These are phyloP conservation scores for Penicillium sp. DNA, from an alignment of 2,329 filamentous ascomycete species.

Conservation along the genomic window DNA sequence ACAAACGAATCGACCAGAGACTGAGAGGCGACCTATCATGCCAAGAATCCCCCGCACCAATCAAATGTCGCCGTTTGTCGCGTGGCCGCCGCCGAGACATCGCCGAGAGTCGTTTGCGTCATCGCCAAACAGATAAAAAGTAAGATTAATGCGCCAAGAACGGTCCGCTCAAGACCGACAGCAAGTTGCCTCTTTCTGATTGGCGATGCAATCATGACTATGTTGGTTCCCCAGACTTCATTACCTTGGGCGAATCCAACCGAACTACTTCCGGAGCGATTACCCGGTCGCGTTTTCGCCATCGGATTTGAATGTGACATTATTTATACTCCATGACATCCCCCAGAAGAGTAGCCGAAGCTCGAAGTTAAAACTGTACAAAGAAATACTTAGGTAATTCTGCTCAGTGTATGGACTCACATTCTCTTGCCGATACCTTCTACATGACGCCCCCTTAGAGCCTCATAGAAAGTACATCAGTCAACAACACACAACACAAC, in stretches of 20 bases:
- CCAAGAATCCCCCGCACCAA: conserved; percentile 14
- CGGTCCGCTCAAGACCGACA: conserved; percentile 10
- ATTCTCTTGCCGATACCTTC: conserved; percentile 33
- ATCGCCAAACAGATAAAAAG: conserved; percentile 8
- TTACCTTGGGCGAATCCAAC: neutral
- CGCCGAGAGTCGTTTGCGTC: conserved; percentile 29
- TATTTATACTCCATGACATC: conserved; percentile 21
- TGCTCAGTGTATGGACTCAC: conserved; percentile 35
- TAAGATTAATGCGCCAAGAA: conserved; percentile 15
- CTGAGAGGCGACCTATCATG: neutral
- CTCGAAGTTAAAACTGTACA: neutral
- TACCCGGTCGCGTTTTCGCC: conserved; percentile 13
- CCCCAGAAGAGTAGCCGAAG: conserved; percentile 3
- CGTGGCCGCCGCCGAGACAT: conserved; percentile 11
- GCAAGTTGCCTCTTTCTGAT: conserved; percentile 11
- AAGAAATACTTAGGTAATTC: conserved; percentile 3
- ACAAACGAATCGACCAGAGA: neutral
- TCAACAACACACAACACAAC: neutral
- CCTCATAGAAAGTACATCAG: conserved; percentile 16
- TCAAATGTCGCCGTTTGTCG: conserved; percentile 5
- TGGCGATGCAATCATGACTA: conserved; percentile 1
- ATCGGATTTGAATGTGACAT: conserved; percentile 2
- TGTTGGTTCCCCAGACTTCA: conserved; percentile 17
- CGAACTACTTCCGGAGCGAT: conserved; percentile 6
- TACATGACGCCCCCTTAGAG: conserved; percentile 36